Base-by-base conservation (phyloP, 352 stramenopile species). In the Phytophthora rubi region DNA sequence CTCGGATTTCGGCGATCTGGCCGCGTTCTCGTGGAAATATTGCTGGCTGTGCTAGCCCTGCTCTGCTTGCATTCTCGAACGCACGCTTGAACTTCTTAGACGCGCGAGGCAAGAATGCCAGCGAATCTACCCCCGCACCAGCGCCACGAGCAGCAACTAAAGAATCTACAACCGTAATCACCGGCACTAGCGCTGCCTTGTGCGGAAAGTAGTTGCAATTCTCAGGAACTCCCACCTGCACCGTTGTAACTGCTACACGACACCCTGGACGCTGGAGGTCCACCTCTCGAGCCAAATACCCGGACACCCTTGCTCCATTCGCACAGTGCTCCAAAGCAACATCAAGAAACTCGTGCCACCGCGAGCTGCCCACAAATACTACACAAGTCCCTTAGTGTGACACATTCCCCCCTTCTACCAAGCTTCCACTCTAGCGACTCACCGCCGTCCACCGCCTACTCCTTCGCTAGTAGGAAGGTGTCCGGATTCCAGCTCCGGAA, bases 301-400 rank as follows among this genome's bases (percentile, higher is more conserved):
- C 85, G 1, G 82, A 84, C 55, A 93, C 82, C 16, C 83, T 74
- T 21, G 81, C 82, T n/a, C 85, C 82, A 18, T 62, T 42, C 1
- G 67, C 60, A 35, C 81, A 76, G 51, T 90, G 85, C 23, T 78
- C 74, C 12, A 94, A 39, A 18, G 70, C 76, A 0, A 74, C 62
- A 61, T 92, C 81, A 56, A 93, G 68, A 54, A 94, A 94, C 8
- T 90, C 77, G 52, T 92, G 81, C 87, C 85, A 94, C 6, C 85
- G 76, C 15, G 85, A 91, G 9, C 79, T 86, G 60, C 49, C 18
- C 60, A 44, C 21, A 76, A 37, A n/a, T 39, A 57, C 53, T 1
- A 23, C 59, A 23, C 32, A 71, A 53, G 18, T 28, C 39, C 18
- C 16, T 70, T 47, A 62, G 51, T 65, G 10, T 4, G 4, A 2